These are phyloP conservation scores for Carex arenaria DNA, from an alignment of 202 grass and related monocot genomes.

Conservation along the genomic window DNA sequence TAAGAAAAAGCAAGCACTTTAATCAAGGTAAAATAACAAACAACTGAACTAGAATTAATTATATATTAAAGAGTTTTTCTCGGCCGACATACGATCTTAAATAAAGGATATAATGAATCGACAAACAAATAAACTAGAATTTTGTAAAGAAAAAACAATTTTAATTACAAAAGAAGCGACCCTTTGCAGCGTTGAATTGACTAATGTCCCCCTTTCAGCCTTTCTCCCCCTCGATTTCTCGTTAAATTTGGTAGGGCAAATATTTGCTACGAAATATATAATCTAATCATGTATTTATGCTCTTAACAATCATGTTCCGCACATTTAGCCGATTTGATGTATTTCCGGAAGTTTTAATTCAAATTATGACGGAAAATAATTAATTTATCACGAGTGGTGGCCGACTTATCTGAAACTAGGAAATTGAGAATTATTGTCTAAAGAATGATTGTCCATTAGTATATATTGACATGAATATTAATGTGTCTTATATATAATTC, in stretches of 20 bases:
- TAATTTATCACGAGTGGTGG: neutral
- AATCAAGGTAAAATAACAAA: too few relatives aligned
- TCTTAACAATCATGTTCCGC: too few relatives aligned
- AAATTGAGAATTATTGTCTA: neutral
- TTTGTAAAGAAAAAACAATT: slow-evolving; percentile 49
- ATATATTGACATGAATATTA: too few relatives aligned
- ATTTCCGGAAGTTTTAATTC: neutral
- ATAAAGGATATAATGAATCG: too few relatives aligned
- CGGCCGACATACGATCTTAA: too few relatives aligned
- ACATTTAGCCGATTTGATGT: neutral
- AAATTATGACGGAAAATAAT: neutral
- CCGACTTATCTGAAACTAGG: neutral
- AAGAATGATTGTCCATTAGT: neutral
- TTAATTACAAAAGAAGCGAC: slow-evolving; percentile 37
- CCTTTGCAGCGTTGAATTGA: slow-evolving; percentile 57
- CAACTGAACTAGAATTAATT: too few relatives aligned
- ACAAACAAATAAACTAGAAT: neutral
- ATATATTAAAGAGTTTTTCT: too few relatives aligned
- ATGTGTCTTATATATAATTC: too few relatives aligned
- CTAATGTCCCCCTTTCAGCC: slow-evolving; percentile 40
- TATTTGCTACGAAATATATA: too few relatives aligned
- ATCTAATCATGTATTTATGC: too few relatives aligned
- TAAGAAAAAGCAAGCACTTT: too few relatives aligned
- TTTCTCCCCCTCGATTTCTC: slow-evolving; percentile 14
- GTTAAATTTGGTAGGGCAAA: too few relatives aligned